Evolutionary conservation across 1,139 yeast species (phyloP).

Genomic region (Pichia sp.): DNA sequence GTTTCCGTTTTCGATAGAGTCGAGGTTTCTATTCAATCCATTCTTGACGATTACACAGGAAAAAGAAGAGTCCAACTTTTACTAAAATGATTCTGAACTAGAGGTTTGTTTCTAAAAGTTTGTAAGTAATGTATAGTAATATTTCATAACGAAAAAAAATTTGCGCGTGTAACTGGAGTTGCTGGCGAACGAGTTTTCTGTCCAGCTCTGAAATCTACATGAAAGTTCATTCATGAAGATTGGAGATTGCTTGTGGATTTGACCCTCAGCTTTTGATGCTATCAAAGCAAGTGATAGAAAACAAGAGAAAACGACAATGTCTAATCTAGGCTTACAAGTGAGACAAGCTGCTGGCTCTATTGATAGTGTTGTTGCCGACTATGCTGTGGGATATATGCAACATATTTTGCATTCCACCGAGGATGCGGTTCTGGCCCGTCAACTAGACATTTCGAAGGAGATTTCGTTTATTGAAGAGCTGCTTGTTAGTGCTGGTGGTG

Average conservation of each 20-base stretch:
- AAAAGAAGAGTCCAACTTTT: conserved; percentile 86
- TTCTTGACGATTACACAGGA: conserved; percentile 82
- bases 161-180: not conserved
- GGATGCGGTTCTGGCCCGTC: conserved; percentile 77
- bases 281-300: too few species aligned
- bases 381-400: conserved; percentile 84
- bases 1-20: conserved; percentile 84
- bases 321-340: conserved; percentile 58
- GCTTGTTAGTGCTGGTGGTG: conserved; percentile 79
- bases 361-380: conserved; percentile 87
- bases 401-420: conserved; percentile 71
- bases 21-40: conserved; percentile 72
- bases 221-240: too few species aligned
- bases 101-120: not conserved
- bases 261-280: too few species aligned
- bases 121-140: conserved; percentile 1
- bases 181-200: not conserved
- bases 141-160: not conserved
- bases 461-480: conserved; percentile 60
- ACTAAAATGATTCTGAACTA: conserved; percentile 36
- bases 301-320: conserved; percentile 19
- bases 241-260: too few species aligned
- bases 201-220: not conserved
- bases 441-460: conserved; percentile 62
- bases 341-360: conserved; percentile 84